phyloP scores from a whole-genome alignment of 2,329 filamentous ascomycete genomes.

The Balansia obtecta region DNA sequence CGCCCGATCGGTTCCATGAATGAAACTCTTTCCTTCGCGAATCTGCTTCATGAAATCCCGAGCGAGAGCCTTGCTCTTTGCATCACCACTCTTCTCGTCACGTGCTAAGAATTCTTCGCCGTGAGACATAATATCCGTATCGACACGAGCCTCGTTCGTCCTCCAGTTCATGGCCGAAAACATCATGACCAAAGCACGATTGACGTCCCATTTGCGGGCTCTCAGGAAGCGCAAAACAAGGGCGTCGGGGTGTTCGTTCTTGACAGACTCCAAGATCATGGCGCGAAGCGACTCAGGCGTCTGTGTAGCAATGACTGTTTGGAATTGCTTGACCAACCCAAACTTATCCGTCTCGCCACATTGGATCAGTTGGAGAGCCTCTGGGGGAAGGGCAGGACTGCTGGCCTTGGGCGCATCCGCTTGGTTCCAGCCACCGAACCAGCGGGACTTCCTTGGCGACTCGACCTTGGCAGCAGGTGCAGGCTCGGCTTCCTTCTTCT shows the following conservation, averaged over 20 bases:
- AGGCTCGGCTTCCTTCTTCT: background rate
- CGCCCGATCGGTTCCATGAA: slow-evolving; percentile 23
- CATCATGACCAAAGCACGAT: slow-evolving; percentile 26
- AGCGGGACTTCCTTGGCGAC: slow-evolving; percentile 5
- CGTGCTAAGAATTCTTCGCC: slow-evolving; percentile 20
- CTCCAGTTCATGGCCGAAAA: slow-evolving; percentile 26
- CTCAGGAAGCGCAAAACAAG: slow-evolving; percentile 27
- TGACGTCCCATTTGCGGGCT: slow-evolving; percentile 28
- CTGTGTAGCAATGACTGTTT: slow-evolving; percentile 4
- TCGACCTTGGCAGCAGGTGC: background rate
- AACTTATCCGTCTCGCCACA: slow-evolving; percentile 5
- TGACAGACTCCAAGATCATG: slow-evolving; percentile 10
- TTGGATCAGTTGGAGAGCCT: slow-evolving; percentile 5
- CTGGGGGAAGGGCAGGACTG: background rate
- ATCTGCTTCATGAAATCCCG: slow-evolving; percentile 23
- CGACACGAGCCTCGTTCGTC: slow-evolving; percentile 16
- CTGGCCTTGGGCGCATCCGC: background rate
- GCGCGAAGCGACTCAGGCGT: slow-evolving; percentile 3
- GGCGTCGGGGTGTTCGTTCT: slow-evolving; percentile 24
- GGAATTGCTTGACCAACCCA: slow-evolving; percentile 6
- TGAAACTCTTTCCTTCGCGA: slow-evolving; percentile 24
- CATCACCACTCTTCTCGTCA: slow-evolving; percentile 16
- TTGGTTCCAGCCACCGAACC: slow-evolving; percentile 4
- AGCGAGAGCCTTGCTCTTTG: slow-evolving; percentile 4
- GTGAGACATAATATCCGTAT: slow-evolving; percentile 18